A percentile compares a stretch with the other conserved stretches of the same genome.
phyloP scores from a whole-genome alignment of 169 alveolate genomes.

The Plasmodium chabaudi region DNA sequence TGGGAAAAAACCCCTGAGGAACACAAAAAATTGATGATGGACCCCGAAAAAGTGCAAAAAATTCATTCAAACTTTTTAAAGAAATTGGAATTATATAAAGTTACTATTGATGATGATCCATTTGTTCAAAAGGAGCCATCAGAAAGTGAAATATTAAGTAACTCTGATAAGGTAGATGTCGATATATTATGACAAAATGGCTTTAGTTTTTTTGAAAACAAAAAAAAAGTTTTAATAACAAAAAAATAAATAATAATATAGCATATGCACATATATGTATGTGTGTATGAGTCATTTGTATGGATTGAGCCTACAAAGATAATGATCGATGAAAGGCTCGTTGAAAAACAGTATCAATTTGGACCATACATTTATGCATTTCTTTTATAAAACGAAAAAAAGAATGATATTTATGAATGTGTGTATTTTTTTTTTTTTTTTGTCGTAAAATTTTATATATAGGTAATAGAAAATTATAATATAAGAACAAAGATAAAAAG shows the following conservation, averaged over 20 bases:
- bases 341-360: constrained; percentile 16
- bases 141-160: constrained; percentile 42
- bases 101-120: constrained; percentile 78
- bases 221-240: neutral
- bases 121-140: constrained; percentile 70
- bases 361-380: constrained; percentile 16
- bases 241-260: neutral
- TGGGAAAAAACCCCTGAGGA: constrained; percentile 77
- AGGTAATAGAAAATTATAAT: constrained; percentile 45
- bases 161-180: constrained; percentile 39
- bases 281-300: neutral
- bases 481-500: constrained; percentile 24
- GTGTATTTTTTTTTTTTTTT: neutral
- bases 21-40: constrained; percentile 68
- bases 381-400: constrained; percentile 17
- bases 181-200: constrained; percentile 8
- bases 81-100: constrained; percentile 75
- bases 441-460: constrained; percentile 4
- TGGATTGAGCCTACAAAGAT: neutral
- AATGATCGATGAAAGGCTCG: constrained; percentile 7
- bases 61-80: constrained; percentile 67
- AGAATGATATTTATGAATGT: constrained; percentile 1
- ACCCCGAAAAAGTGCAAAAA: constrained; percentile 71
- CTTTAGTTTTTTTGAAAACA: neutral
- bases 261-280: neutral